Evolutionary conservation across 306 rosid species (phyloP).

Genomic region (Prunus mongolica): DNA sequence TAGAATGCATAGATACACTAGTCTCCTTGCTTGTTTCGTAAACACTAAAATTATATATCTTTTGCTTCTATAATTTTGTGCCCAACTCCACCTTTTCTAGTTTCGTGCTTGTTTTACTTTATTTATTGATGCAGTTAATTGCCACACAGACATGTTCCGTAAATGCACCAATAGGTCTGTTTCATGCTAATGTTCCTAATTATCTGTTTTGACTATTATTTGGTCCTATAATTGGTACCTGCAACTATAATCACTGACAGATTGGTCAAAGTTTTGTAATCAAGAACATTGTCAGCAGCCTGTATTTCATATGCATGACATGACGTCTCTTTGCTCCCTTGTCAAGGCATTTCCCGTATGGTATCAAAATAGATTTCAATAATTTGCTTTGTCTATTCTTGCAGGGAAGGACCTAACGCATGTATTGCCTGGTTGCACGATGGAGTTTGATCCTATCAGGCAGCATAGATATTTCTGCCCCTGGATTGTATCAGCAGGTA

Average conservation of each 20-base stretch:
- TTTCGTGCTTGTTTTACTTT: not conserved
- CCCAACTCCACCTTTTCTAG: not conserved
- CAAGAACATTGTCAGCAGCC: not conserved
- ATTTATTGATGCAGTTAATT: not conserved
- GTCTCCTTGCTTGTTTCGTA: constrained; percentile 20
- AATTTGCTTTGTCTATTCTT: constrained; percentile 21
- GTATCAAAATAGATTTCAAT: constrained; percentile 10
- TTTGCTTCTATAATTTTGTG: not conserved
- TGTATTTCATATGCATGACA: not conserved
- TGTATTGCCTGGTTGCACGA: constrained; percentile 29
- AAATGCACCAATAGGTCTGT: not conserved
- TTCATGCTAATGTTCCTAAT: not conserved
- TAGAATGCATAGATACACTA: not conserved
- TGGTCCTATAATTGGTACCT: not conserved
- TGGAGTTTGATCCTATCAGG: constrained; percentile 84
- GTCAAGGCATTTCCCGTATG: not conserved
- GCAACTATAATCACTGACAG: not conserved
- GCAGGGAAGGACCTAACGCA: constrained; percentile 48
- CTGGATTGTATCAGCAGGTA: constrained; percentile 67
- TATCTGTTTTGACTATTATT: not conserved
- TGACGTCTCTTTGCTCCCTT: not conserved
- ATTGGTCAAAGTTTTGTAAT: not conserved
- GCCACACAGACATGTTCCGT: not conserved
- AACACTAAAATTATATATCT: constrained; percentile 3
- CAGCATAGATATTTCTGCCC: constrained; percentile 96